Evolutionary conservation across 768 basidiomycete species (phyloP).

Genomic region (Phlegmacium glaucopus): DNA sequence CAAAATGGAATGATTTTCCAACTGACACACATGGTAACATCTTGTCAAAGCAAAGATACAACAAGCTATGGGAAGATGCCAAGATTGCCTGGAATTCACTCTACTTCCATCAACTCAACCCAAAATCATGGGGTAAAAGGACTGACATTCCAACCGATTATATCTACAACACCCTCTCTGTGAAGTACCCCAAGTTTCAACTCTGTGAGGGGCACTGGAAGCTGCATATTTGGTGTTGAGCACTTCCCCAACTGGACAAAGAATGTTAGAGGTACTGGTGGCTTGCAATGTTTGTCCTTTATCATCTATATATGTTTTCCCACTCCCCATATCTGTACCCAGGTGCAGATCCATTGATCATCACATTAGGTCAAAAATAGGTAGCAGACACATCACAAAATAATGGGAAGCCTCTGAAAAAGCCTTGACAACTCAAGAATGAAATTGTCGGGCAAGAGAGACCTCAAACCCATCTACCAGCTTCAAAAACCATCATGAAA

Average conservation of each 20-base stretch:
- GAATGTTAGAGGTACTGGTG: background rate
- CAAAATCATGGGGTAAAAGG: constrained; percentile 4
- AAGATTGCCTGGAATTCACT: constrained; percentile 1
- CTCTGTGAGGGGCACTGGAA: constrained; percentile 4
- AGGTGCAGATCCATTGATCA: background rate
- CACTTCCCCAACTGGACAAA: constrained; percentile 1
- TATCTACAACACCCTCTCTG: background rate
- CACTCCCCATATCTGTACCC: background rate
- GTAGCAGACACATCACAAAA: background rate
- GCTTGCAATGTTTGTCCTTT: background rate
- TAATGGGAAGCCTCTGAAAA: background rate
- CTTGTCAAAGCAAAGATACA: background rate
- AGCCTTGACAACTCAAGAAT: background rate
- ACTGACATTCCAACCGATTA: background rate
- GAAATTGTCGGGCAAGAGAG: background rate
- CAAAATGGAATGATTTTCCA: background rate
- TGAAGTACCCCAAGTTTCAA: constrained; percentile 1
- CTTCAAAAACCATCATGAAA: background rate
- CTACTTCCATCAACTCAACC: background rate
- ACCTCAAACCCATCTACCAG: background rate
- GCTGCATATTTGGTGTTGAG: background rate
- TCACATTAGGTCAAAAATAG: background rate
- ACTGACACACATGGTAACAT: background rate
- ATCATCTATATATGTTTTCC: background rate
- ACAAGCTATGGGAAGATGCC: background rate